Percentiles rank a stretch among this genome's conserved stretches.
These are phyloP conservation scores for Erythrobasidium yunnanense DNA, from an alignment of 768 basidiomycete species.

Conservation along the genomic window DNA sequence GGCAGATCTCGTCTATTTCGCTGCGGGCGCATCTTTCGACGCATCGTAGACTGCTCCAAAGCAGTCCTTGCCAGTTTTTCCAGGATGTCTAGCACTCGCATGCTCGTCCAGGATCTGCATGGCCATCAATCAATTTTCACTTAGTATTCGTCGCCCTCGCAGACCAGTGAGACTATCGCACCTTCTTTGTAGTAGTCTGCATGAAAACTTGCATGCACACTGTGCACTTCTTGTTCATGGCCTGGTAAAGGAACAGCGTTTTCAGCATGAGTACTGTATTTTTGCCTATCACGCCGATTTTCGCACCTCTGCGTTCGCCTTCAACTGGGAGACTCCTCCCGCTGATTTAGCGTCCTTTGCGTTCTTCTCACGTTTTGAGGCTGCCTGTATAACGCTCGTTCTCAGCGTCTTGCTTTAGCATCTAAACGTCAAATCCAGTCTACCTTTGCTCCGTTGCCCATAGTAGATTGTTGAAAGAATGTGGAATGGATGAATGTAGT, in stretches of 20 bases:
- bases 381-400: conserved; percentile 2
- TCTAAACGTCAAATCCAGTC: not conserved
- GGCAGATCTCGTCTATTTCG: no score
- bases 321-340: conserved; percentile 8
- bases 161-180: not conserved
- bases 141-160: not conserved
- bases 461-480: not conserved
- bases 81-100: not conserved
- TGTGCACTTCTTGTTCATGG: conserved; percentile 14
- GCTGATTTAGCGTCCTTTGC: conserved; percentile 5
- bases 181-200: conserved; percentile 17
- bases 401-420: no score
- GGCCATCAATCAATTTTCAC: not conserved
- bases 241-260: conserved; percentile 1
- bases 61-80: conserved; percentile 8
- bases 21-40: not conserved
- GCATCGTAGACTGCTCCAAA: conserved; percentile 17
- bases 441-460: conserved; percentile 27
- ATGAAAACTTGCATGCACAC: conserved; percentile 13
- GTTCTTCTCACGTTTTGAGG: conserved; percentile 18
- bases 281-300: no score
- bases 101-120: conserved; percentile 18
- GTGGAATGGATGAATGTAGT: not conserved
- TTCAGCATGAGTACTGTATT: not conserved
- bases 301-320: conserved; percentile 9